These are phyloP conservation scores for Leucoagaricus sp. DNA, from an alignment of 1,284 basidiomycete genomes.

Conservation along the genomic window DNA sequence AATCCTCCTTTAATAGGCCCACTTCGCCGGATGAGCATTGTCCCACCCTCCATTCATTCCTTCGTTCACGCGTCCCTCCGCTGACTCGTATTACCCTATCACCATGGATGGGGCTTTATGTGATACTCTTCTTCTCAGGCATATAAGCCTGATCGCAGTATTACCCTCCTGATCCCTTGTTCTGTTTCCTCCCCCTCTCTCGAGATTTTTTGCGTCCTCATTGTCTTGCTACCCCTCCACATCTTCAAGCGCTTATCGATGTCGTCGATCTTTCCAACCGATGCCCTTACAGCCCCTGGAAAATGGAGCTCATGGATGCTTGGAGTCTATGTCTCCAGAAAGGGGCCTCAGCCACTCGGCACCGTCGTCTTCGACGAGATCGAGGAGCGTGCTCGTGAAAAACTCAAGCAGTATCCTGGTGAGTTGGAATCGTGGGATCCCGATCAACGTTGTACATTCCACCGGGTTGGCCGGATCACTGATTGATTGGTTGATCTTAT, in stretches of 20 bases:
- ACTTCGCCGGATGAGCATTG: background rate
- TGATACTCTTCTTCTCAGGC: background rate
- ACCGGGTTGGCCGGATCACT: background rate
- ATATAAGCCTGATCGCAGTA: background rate
- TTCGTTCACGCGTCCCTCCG: background rate
- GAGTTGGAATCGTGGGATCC: constrained; percentile 15
- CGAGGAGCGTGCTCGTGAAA: constrained; percentile 50
- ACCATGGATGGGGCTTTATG: background rate
- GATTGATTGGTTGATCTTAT: background rate
- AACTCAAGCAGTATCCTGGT: constrained; percentile 47
- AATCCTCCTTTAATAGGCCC: background rate
- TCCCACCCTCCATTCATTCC: too few relatives aligned
- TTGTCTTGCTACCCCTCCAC: background rate
- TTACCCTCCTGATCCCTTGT: background rate
- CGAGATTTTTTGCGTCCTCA: background rate
- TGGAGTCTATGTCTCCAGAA: constrained; percentile 38
- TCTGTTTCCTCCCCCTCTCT: background rate
- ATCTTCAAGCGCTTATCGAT: background rate
- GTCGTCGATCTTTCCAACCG: background rate
- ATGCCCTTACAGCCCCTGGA: background rate
- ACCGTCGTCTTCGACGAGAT: constrained; percentile 54
- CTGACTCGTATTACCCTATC: background rate
- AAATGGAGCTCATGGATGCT: constrained; percentile 38
- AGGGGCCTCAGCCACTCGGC: constrained; percentile 44
- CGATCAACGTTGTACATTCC: background rate